Evolutionary conservation across 176 grass and related monocot genomes (phyloP).

Genomic region (Oryza brachyantha): DNA sequence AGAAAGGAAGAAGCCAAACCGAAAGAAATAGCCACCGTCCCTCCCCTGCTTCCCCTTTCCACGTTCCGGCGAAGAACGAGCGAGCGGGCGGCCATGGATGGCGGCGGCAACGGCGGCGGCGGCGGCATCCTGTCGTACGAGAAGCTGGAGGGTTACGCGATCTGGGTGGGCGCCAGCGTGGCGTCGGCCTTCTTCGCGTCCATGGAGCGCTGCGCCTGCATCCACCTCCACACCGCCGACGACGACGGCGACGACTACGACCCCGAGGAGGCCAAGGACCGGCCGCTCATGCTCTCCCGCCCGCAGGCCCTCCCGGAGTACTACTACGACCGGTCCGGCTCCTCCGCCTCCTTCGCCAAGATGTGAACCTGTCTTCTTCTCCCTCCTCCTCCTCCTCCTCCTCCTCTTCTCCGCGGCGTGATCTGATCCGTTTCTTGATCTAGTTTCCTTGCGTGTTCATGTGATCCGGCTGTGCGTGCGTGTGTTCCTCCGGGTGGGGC

Average conservation of each 20-base stretch:
- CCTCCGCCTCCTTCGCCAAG: constrained; percentile 45
- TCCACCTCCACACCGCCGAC: constrained; percentile 74
- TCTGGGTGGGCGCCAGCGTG: constrained; percentile 62
- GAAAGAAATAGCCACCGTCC: neutral
- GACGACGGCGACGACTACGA: constrained; percentile 65
- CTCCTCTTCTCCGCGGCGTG: neutral
- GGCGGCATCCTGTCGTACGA: constrained; percentile 35
- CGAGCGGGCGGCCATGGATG: constrained; percentile 25
- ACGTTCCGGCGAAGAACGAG: neutral
- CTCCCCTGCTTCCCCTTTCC: neutral
- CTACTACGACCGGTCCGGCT: constrained; percentile 44
- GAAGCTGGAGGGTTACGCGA: constrained; percentile 48
- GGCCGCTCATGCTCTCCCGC: constrained; percentile 60
- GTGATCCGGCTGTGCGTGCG: neutral
- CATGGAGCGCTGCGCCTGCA: constrained; percentile 78
- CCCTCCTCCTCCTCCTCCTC: constrained; percentile 37
- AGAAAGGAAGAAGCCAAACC: neutral
- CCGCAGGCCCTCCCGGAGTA: constrained; percentile 45
- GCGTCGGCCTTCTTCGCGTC: constrained; percentile 74
- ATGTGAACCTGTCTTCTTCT: too few relatives aligned
- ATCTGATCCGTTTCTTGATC: constrained; percentile 19
- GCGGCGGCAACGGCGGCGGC: neutral
- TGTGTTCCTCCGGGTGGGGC: neutral
- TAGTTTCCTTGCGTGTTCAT: neutral
- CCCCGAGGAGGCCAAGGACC: constrained; percentile 63